Percentiles rank a stretch among this genome's conserved stretches.
Conservation (phyloP, 768 basidiomycete species). For the Termitomyces heimii region DNA sequence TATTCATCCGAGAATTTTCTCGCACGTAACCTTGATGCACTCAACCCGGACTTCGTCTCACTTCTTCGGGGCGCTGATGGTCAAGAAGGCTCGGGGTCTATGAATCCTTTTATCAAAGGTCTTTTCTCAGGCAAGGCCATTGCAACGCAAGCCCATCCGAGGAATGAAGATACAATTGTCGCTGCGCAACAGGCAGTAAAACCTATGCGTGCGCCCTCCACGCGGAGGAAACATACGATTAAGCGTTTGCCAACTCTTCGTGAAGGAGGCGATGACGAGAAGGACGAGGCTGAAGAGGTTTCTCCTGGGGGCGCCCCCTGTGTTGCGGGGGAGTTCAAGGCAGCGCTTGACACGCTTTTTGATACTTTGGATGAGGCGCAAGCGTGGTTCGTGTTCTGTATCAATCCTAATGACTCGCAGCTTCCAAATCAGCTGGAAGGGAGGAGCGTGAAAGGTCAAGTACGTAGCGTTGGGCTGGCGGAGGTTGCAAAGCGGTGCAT, state of each 20-base stretch:
- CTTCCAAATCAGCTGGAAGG: constrained; percentile 93
- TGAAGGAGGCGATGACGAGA: constrained; percentile 42
- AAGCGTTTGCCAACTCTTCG: constrained; percentile 53
- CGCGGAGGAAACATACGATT: constrained; percentile 70
- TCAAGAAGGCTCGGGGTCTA: constrained; percentile 68
- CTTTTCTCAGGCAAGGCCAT: constrained; percentile 87
- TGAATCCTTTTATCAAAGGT: constrained; percentile 87
- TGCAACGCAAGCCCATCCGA: constrained; percentile 86
- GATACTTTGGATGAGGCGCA: constrained; percentile 87
- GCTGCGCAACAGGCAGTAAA: constrained; percentile 90
- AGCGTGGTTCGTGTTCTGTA: constrained; percentile 86
- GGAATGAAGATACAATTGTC: constrained; percentile 93
- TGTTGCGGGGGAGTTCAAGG: constrained; percentile 83
- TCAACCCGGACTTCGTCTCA: constrained; percentile 91
- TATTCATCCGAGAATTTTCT: constrained; percentile 91
- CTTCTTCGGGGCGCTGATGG: constrained; percentile 71
- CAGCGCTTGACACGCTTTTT: constrained; percentile 81
- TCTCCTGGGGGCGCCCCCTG: constrained; percentile 47
- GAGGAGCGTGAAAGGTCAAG: constrained; percentile 86
- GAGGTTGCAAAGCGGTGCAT: constrained; percentile 68
- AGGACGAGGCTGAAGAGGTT: constrained; percentile 43
- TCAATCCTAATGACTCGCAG: constrained; percentile 95
- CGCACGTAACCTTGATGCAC: constrained; percentile 79
- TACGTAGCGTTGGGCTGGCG: constrained; percentile 71
- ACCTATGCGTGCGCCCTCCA: constrained; percentile 92